Conservation (phyloP, 2,329 filamentous ascomycete species). For the Pyrenochaeta sp. region DNA sequence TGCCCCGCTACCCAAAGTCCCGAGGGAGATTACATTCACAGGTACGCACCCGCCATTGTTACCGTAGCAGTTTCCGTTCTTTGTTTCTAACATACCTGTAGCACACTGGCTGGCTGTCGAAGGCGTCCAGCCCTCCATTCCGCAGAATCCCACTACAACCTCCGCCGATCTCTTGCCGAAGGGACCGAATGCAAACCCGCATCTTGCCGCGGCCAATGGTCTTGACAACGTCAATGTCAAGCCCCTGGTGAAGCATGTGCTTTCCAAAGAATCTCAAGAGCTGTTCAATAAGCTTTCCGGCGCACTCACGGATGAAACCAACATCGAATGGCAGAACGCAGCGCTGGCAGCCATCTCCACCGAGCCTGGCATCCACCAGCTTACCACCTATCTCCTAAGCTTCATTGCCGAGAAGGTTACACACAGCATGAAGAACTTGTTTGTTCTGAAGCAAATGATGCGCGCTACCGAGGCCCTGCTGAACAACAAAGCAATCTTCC, state of each 20-base stretch:
- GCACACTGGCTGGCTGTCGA: conserved; percentile 98
- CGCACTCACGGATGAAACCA: conserved; percentile 86
- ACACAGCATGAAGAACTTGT: conserved; percentile 88
- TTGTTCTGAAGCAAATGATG: conserved; percentile 91
- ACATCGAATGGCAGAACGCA: conserved; percentile 84
- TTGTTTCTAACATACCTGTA: conserved; percentile 47
- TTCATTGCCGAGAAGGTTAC: conserved; percentile 97
- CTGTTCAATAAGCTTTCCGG: conserved; percentile 96
- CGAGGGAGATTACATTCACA: conserved; percentile 89
- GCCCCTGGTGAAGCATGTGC: conserved; percentile 91
- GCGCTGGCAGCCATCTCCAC: conserved; percentile 85
- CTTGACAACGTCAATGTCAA: conserved; percentile 85
- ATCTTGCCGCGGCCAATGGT: conserved; percentile 81
- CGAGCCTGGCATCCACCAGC: conserved; percentile 92
- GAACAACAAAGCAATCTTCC: conserved; percentile 80
- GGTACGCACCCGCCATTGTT: conserved; percentile 59
- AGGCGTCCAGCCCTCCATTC: conserved; percentile 94
- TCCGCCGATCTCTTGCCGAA: conserved; percentile 92
- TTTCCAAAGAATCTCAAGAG: conserved; percentile 93
- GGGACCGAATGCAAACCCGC: conserved; percentile 85
- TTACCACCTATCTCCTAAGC: conserved; percentile 95
- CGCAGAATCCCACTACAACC: conserved; percentile 89
- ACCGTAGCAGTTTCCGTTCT: neutral
- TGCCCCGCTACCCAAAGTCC: conserved; percentile 91
- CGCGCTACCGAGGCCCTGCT: conserved; percentile 85